Evolutionary conservation across 1,284 basidiomycete species (phyloP), one percentile per base, ranked within the genome.

Genomic region (Cutaneotrichosporon dermatis): DNA sequence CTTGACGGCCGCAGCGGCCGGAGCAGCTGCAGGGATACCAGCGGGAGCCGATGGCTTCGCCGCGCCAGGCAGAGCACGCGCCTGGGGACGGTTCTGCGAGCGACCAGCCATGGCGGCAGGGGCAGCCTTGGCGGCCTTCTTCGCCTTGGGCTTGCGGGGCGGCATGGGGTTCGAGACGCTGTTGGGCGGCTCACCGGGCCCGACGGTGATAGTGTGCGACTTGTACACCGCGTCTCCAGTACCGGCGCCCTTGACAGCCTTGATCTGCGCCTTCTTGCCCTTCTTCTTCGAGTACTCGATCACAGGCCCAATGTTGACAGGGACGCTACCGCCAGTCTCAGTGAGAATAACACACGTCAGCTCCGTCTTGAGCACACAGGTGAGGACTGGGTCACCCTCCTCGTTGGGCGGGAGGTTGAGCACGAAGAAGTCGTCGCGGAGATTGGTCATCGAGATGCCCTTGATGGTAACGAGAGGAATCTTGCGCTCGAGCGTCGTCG

Each of bases 351-450:
- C 87, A 10, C 91, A 85, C 8, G 87, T 82, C 55, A 99, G 82
- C 76, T 99, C 96, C 0, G 96, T 99, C 85, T 99, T 99, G 85
- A 99, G 95, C 67, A 86, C 83, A 69, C 90, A 93, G 63, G 86
- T 89, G 70, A 99, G 83, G 52, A 98, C 82, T 0, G 95, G 93
- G 74, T 99, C 96, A n/a, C 92, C 93, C 75, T 98, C 95, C 76
- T 95, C 92, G 41, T 34, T 13, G 0, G 83, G 80, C 60, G 83
- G 86, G 46, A 87, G 85, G 73, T 94, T 94, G 66, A 91, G 73
- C 7, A 82, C 83, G 86, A 97, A 83, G 89, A 94, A 99, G 76
- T 99, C 96, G 70, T 99, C 96, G 54, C 92, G 84, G 41, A 99
- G 78, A 73, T 84, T 90, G 9, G 94, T 94, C 83, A 98, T 83